Percentiles rank a stretch among this genome's conserved stretches.
Evolutionary conservation across 306 rosid genomes (phyloP).

Genomic region (Luffa aegyptiaca): DNA sequence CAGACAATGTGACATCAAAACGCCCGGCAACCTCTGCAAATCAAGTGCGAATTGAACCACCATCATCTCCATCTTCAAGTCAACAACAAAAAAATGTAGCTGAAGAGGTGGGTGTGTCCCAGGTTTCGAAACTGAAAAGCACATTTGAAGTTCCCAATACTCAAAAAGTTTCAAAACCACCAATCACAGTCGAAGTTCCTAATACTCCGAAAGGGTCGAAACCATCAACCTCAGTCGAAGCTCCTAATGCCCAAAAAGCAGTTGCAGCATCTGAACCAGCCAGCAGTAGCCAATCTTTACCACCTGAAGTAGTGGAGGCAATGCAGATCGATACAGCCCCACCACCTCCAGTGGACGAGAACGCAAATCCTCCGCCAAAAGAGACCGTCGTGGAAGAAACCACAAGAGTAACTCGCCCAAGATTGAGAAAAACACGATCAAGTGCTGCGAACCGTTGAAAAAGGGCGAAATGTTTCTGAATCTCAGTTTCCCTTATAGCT

Average conservation of each 20-base stretch:
- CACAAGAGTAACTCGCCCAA: conserved; percentile 18
- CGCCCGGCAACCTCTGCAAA: conserved; percentile 22
- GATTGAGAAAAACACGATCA: conserved; percentile 31
- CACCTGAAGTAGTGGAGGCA: conserved; percentile 23
- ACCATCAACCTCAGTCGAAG: conserved; percentile 20
- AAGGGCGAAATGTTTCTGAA: background rate
- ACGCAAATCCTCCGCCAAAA: conserved; percentile 27
- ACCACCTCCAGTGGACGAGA: conserved; percentile 32
- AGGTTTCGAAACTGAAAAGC: conserved; percentile 24
- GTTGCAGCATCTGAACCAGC: conserved; percentile 21
- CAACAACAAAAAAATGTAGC: conserved; percentile 36
- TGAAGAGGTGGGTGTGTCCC: conserved; percentile 37
- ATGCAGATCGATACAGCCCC: conserved; percentile 31
- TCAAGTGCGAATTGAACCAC: conserved; percentile 26
- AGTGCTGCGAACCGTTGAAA: conserved; percentile 5
- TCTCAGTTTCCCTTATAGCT: background rate
- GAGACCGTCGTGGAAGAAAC: conserved; percentile 38
- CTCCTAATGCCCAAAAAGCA: conserved; percentile 20
- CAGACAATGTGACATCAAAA: conserved; percentile 24
- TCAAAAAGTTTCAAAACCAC: conserved; percentile 17
- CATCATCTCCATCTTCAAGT: conserved; percentile 47
- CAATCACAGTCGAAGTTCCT: conserved; percentile 15
- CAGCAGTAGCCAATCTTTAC: conserved; percentile 15
- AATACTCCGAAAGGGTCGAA: conserved; percentile 24
- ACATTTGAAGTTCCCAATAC: conserved; percentile 20